Base-by-base conservation (phyloP, 1,284 basidiomycete species). In the Pterulicium gracile region DNA sequence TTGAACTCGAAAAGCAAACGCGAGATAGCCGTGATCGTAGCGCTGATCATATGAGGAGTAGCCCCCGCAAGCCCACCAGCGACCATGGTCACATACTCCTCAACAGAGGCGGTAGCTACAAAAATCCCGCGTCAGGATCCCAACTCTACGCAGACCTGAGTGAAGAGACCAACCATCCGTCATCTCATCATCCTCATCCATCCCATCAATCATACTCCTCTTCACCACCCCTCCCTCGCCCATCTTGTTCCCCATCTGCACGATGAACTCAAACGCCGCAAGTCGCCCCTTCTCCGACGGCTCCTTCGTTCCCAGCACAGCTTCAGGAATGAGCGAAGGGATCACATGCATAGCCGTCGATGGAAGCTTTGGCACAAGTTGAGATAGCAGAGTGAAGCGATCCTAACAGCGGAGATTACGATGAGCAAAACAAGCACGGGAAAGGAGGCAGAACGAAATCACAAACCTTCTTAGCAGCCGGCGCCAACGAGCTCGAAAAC, bases 21-120 rank as follows among this genome's bases (percentile, higher is more conserved):
- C 1, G 94, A 92, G 41, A 99, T 80, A 0, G 93, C 90, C 1
- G 94, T 98, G 52, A 98, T 82, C 3, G 90, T 91, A 1, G 96
- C 96, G 57, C 91, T 94, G 62, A 98, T 96, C 93, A 97, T 98
- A 63, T 98, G 96, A 0, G 96, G 92, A 2, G 83, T 91, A 22
- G 86, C 83, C 19, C 92, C 94, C 12, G 92, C 94, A 27, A 98
- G 67, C 53, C 96, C 95, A 54, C 93, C 95, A 34, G 90, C 91
- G 19, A 98, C 73, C 94, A 99, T 98, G 7, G 89, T 98, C 65
- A 98, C 73, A 60, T 89, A 98, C 62, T 98, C 96, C 56, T 93
- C 83, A 41, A 95, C 75, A 53, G 63, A 91, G 1, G 93, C 96
- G 41, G 72, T 69, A 42, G 83, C 89, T 77, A 50, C 47, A 46